phyloP scores from a whole-genome alignment of 306 rosid species.

The Medicago lupulina region DNA sequence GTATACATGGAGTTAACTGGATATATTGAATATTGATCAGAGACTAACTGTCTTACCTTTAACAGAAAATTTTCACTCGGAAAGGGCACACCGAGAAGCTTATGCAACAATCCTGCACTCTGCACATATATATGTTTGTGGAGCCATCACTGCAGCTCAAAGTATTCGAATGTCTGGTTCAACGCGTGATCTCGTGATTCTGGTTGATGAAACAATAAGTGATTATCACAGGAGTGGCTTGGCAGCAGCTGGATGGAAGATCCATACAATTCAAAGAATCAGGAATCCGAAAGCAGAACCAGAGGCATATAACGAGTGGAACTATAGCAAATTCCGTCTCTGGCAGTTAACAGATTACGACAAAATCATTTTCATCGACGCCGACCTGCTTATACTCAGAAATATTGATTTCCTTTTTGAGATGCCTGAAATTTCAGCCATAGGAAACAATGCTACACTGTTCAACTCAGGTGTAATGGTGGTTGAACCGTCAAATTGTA shows the following conservation, averaged over 20 bases:
- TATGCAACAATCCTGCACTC: constrained; percentile 93
- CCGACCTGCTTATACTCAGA: constrained; percentile 79
- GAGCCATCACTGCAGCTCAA: constrained; percentile 88
- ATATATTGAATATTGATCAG: constrained; percentile 33
- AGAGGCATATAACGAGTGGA: constrained; percentile 93
- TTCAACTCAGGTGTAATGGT: constrained; percentile 94
- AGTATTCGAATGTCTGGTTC: constrained; percentile 93
- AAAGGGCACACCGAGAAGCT: constrained; percentile 72
- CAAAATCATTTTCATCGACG: constrained; percentile 89
- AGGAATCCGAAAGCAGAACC: constrained; percentile 89
- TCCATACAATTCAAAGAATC: constrained; percentile 77
- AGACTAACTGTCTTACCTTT: constrained; percentile 41
- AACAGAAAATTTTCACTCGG: constrained; percentile 71
- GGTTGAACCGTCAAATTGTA: constrained; percentile 82
- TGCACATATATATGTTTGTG: constrained; percentile 83
- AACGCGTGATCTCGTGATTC: constrained; percentile 82
- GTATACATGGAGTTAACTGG: constrained; percentile 2
- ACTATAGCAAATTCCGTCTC: constrained; percentile 90
- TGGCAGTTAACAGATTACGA: constrained; percentile 92
- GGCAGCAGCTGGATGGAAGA: constrained; percentile 90
- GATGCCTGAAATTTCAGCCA: constrained; percentile 85
- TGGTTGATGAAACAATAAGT: constrained; percentile 77
- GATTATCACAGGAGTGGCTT: constrained; percentile 79
- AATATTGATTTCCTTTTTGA: constrained; percentile 84
- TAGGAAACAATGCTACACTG: constrained; percentile 79